phyloP scores from a whole-genome alignment of 2,329 filamentous ascomycete species.

The Xylaria sp. region DNA sequence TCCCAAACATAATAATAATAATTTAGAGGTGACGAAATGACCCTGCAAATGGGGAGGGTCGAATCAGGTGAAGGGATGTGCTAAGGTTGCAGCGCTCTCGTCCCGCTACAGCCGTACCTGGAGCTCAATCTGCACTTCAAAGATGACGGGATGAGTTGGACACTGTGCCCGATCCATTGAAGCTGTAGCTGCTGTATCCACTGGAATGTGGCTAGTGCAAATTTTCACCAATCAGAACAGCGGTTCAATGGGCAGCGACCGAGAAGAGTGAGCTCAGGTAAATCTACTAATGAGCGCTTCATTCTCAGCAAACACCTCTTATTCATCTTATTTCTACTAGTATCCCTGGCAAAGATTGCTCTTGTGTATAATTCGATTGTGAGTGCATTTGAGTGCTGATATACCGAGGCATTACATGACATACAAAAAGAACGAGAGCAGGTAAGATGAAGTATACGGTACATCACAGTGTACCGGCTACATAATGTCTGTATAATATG shows the following conservation, averaged over 20 bases:
- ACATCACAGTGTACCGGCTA: no score
- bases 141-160: neutral
- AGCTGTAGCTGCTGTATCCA: neutral
- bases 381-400: neutral
- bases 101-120: conserved; percentile 28
- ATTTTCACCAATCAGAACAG: conserved; percentile 16
- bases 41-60: conserved; percentile 34
- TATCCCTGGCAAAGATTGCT: neutral
- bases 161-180: conserved; percentile 7
- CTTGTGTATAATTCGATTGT: no score
- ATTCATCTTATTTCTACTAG: conserved; percentile 5
- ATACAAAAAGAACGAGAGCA: neutral
- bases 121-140: neutral
- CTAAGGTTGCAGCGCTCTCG: conserved; percentile 25
- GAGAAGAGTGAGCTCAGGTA: conserved; percentile 11
- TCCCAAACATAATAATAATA: conserved; percentile 33
- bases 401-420: neutral
- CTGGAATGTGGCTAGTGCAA: conserved; percentile 23
- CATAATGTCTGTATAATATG: no score
- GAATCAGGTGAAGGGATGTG: conserved; percentile 33
- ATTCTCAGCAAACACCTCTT: neutral
- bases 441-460: neutral
- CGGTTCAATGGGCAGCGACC: neutral
- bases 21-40: conserved; percentile 39
- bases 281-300: neutral